Evolutionary conservation across 352 stramenopile genomes (phyloP), one percentile per base, ranked within the genome.

Genomic region (Globisporangium spiculum): DNA sequence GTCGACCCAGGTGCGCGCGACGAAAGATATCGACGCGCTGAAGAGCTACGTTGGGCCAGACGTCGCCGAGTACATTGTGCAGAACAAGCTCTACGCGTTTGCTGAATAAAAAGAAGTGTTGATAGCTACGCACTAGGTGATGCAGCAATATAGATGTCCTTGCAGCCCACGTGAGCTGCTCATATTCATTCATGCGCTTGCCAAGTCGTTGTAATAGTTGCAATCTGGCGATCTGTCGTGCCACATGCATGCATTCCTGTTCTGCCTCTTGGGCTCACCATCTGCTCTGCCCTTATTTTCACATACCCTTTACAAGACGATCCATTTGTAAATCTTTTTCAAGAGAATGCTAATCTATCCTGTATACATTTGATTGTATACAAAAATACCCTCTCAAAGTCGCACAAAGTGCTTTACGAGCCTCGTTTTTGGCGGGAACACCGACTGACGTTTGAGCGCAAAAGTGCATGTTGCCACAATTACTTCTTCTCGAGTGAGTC

Each of bases 61-160:
- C n/a, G 89, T 97, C 12, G 71, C 89, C 4, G 86, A 86, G 44
- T 97, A 94, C 70, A 95, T 97, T 32, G 67, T 85, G 26, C 53
- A 77, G 52, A 75, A 94, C 71, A 78, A 87, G 56, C 76, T 97
- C 18, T 96, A 91, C 55, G 83, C 71, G 12, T 96, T 96, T 63
- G 79, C 77, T 61, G 55, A 48, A 61, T 61, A 44, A 32, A 46
- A 26, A 22, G 18, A 12, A 24, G 44, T 12, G 44, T 2, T 22
- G 18, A 52, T 24, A 10, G 4, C 44, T 22, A n/a, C 16, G 18
- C 44, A 6, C 18, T 24, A 22, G 9, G 7, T 22, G 16, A 22
- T 24, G 44, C 18, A 22, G 18, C 44, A 24, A 10, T 24, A 24
- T n/a, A 52, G 7, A 52, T 24, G 44, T 20, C 38, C 14, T 9